phyloP scores from a whole-genome alignment of 345 rosid species.

The Zanthoxylum bungeanum region DNA sequence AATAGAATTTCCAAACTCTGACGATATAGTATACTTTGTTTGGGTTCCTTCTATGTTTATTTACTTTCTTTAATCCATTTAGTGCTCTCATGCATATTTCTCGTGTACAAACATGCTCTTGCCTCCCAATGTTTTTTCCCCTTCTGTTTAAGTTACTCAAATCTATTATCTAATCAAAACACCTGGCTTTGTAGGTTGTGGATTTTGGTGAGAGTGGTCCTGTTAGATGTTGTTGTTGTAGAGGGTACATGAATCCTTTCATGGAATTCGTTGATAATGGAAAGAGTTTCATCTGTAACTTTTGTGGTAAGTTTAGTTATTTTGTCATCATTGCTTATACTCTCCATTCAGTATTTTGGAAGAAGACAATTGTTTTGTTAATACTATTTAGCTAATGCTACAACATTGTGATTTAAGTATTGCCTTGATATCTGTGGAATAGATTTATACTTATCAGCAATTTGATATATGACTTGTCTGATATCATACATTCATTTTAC shows the following conservation, averaged over 20 bases:
- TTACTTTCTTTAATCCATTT: not conserved
- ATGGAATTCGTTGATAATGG: constrained; percentile 34
- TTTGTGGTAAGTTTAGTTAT: constrained; percentile 27
- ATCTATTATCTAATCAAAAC: not conserved
- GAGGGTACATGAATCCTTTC: constrained; percentile 35
- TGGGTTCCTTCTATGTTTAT: not conserved
- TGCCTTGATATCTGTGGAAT: not conserved
- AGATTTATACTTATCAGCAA: not conserved
- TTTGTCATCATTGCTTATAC: not conserved
- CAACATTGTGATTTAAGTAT: not conserved
- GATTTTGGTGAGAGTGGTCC: constrained; percentile 38
- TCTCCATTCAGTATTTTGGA: not conserved
- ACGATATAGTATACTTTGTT: not conserved
- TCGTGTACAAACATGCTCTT: not conserved
- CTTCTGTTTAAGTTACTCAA: not conserved
- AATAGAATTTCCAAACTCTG: not conserved
- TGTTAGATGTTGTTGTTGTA: constrained; percentile 36
- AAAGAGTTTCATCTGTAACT: constrained; percentile 32
- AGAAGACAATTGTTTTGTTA: not conserved
- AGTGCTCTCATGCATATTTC: not conserved
- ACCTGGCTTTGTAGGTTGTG: constrained; percentile 19
- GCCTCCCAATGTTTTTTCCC: not conserved
- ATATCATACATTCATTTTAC: not conserved
- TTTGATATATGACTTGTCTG: not conserved
- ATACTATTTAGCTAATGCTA: not conserved